These are phyloP conservation scores for Dysphania ambrosioides DNA, from an alignment of 148 eudicot species.

Conservation along the genomic window DNA sequence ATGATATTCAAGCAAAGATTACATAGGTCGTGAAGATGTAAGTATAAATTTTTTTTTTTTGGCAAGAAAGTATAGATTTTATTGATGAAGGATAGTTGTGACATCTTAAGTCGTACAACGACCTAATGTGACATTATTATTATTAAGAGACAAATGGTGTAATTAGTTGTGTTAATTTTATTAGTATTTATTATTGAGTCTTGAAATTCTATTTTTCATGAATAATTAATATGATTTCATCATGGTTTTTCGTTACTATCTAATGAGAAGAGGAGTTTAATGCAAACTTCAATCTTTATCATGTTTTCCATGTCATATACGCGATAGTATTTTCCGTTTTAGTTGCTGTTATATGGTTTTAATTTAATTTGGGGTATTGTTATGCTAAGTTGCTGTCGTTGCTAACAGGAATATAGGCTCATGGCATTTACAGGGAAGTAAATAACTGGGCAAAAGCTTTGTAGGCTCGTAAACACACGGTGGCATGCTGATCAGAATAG, in stretches of 20 bases:
- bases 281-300: neutral
- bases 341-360: no score
- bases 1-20: neutral
- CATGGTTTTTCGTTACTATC: neutral
- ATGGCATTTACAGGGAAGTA: neutral
- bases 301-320: neutral
- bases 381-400: neutral
- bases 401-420: neutral
- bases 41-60: no score
- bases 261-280: neutral
- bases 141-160: neutral
- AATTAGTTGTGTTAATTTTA: neutral
- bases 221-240: neutral
- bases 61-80: no score
- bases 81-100: neutral
- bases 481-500: neutral
- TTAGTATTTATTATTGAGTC: neutral
- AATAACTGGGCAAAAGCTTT: conserved; percentile 8
- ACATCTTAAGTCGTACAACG: neutral
- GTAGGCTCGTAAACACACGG: neutral
- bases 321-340: neutral
- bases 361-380: no score
- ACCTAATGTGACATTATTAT: neutral
- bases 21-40: neutral
- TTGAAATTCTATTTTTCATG: neutral